Conservation (phyloP, 2,329 filamentous ascomycete genomes). For the Seiridium cupressi region DNA sequence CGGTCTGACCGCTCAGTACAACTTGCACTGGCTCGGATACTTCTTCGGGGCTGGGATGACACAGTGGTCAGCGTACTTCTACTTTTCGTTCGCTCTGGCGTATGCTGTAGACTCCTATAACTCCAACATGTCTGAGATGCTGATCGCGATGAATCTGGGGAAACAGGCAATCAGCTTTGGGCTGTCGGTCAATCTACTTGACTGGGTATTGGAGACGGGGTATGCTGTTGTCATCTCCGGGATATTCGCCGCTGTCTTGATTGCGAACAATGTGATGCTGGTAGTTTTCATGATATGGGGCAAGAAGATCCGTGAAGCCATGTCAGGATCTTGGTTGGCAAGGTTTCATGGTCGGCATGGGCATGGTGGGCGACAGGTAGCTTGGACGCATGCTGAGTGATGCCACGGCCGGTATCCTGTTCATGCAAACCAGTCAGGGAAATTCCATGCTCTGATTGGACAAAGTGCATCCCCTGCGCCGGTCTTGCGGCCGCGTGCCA, state of each 20-base stretch:
- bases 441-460: too few species aligned
- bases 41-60: slow-evolving; percentile 48
- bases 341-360: slow-evolving; percentile 35
- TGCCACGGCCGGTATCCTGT: too few species aligned
- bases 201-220: slow-evolving; percentile 48
- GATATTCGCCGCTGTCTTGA: slow-evolving; percentile 45
- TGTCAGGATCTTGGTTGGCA: slow-evolving; percentile 45
- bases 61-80: slow-evolving; percentile 51
- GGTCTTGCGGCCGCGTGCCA: too few species aligned
- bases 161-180: slow-evolving; percentile 56
- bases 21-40: slow-evolving; percentile 45
- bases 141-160: slow-evolving; percentile 58
- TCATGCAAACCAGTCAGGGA: too few species aligned
- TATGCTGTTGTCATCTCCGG: slow-evolving; percentile 51
- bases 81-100: slow-evolving; percentile 56
- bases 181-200: slow-evolving; percentile 46
- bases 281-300: slow-evolving; percentile 50
- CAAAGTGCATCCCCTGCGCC: too few species aligned
- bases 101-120: slow-evolving; percentile 61
- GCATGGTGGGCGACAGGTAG: slow-evolving; percentile 2
- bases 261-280: slow-evolving; percentile 47
- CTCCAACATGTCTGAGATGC: slow-evolving; percentile 59
- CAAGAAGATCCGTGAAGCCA: slow-evolving; percentile 45
- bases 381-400: background rate
- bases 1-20: slow-evolving; percentile 30